Evolutionary conservation across 768 basidiomycete genomes (phyloP), one percentile per base, ranked within the genome.

Genomic region (Naematelia aurantialba): DNA sequence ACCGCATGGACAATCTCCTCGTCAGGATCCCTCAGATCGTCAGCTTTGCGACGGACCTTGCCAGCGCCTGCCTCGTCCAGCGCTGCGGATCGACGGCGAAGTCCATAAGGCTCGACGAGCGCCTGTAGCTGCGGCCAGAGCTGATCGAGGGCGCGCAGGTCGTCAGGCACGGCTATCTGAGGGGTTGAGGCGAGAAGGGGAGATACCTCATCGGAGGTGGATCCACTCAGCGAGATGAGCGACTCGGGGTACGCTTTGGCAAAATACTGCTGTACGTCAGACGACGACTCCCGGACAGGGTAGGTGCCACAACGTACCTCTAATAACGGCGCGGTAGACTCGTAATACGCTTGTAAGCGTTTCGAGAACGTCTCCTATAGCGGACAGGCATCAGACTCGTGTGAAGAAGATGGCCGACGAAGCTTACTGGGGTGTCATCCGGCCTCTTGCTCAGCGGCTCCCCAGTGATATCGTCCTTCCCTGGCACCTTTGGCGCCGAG

Each of bases 171-270:
- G 21, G 51, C 34, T 49, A 42, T 24, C 34, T 21, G 24, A 30
- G 56, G 13, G 27, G 39, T 24, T 24, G 47, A 34, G 62, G 55
- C 39, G 56, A 39, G 14, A 57, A 52, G 60, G 59, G 54, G 67
- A 63, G 61, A 63, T 72, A 78, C 76, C 75, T 77, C 78, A 67
- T 78, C 74, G 55, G 71, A 74, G 61, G 73, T 70, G 55, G 73
- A 69, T 22, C 78, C 78, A 52, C 66, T 68, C 47, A 78, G 59
- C 52, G 71, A 70, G 52, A 74, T 67, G 24, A 75, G 67, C 27
- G 67, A 56, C 11, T 64, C 66, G 31, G 74, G 74, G 53, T 75
- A 75, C 12, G 66, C 59, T 49, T 67, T 56, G 39, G 70, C 62
- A 56, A 76, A 77, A 70, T 73, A 78, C 69, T 74, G 58, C 11